Conservation (phyloP, 2,329 filamentous ascomycete genomes). For the Furcasterigmium sp. region DNA sequence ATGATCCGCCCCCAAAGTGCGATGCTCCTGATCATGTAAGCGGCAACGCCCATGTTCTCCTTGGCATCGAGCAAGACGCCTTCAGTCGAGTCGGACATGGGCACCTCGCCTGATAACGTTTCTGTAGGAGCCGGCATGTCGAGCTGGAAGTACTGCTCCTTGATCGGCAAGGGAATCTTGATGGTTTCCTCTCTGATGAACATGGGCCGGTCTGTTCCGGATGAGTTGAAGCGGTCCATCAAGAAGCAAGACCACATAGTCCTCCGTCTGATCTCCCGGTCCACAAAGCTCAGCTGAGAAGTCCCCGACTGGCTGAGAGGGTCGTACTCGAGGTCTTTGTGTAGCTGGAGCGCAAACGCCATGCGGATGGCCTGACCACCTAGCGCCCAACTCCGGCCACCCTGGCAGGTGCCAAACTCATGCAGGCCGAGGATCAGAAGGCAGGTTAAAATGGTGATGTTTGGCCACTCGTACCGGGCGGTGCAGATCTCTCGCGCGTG, state of each 20-base stretch:
- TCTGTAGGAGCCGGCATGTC: conserved; percentile 89
- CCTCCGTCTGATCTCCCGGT: conserved; percentile 84
- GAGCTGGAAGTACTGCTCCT: conserved; percentile 83
- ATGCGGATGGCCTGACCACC: conserved; percentile 93
- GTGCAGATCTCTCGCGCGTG: conserved; percentile 83
- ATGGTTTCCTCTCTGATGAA: conserved; percentile 88
- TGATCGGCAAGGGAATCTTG: conserved; percentile 84
- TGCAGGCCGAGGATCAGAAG: conserved; percentile 85
- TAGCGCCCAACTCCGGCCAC: conserved; percentile 91
- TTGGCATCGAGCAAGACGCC: conserved; percentile 60
- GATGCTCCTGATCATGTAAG: conserved; percentile 81
- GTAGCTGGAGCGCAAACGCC: conserved; percentile 92
- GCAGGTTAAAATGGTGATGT: conserved; percentile 91
- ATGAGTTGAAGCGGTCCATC: conserved; percentile 97
- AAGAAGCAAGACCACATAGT: conserved; percentile 98
- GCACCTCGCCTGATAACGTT: conserved; percentile 66
- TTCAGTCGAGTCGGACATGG: conserved; percentile 57
- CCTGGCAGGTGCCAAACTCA: conserved; percentile 95
- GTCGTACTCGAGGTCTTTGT: conserved; percentile 84
- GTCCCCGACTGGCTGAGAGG: conserved; percentile 59
- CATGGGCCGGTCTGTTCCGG: conserved; percentile 84
- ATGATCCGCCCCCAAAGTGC: conserved; percentile 87
- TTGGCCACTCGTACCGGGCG: conserved; percentile 87
- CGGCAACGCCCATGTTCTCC: conserved; percentile 90
- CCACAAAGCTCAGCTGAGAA: conserved; percentile 75